A percentile compares a stretch with the other conserved stretches of the same genome.
These are phyloP conservation scores for Basidiobolus meristosporus DNA, from an alignment of 371 early-diverging fungal species.

Conservation along the genomic window DNA sequence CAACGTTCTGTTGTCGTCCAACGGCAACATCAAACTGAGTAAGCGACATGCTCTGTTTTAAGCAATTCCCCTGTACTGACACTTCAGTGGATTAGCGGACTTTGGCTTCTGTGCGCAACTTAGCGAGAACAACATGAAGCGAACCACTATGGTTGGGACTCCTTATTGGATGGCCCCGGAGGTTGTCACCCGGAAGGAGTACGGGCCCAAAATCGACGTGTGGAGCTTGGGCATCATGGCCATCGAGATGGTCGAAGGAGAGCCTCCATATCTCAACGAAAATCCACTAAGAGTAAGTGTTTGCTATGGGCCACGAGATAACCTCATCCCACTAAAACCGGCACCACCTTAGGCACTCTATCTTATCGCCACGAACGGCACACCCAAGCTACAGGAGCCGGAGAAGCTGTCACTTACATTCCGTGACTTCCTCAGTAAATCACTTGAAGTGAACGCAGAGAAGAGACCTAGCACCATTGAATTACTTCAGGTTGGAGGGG, in stretches of 20 bases:
- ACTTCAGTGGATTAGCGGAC: conserved; percentile 33
- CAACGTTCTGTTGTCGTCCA: conserved; percentile 71
- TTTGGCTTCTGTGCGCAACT: conserved; percentile 92
- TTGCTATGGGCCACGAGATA: too few relatives aligned
- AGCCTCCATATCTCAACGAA: conserved; percentile 90
- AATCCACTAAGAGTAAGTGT: conserved; percentile 56
- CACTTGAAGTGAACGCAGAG: conserved; percentile 75
- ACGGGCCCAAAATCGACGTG: conserved; percentile 87
- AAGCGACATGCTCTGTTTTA: conserved; percentile 11
- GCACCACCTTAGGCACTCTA: conserved; percentile 45
- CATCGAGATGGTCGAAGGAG: conserved; percentile 84
- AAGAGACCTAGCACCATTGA: conserved; percentile 64
- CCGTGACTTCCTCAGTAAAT: conserved; percentile 61
- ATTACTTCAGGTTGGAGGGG: conserved; percentile 24
- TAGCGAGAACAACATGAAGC: conserved; percentile 52
- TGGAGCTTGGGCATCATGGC: conserved; percentile 96
- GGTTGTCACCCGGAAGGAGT: conserved; percentile 82
- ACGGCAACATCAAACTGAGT: conserved; percentile 84
- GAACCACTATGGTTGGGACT: conserved; percentile 85
- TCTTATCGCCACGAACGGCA: conserved; percentile 91
- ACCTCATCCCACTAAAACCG: not conserved
- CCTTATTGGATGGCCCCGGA: conserved; percentile 96
- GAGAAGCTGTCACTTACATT: conserved; percentile 61
- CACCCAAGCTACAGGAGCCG: conserved; percentile 79
- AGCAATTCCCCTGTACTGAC: not conserved